Conservation (phyloP, 108 stramenopile species). For the Pseudonitzschia multiseries region DNA sequence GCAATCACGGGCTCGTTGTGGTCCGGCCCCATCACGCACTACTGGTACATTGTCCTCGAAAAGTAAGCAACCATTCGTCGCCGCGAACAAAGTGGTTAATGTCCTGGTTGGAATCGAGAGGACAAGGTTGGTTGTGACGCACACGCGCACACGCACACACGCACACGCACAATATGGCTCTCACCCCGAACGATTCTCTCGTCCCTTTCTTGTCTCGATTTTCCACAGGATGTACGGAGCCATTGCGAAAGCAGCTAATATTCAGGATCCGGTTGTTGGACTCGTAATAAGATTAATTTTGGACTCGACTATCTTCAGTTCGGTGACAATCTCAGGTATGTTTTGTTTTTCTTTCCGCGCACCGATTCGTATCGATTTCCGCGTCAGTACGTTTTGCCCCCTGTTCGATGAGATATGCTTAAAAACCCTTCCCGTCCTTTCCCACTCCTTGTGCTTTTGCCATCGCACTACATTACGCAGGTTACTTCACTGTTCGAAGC, state of each 20-base stretch:
- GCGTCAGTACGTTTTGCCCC: neutral
- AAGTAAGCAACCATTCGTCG: neutral
- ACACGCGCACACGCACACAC: too few species aligned
- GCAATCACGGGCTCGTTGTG: constrained; percentile 27
- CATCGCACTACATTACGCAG: neutral
- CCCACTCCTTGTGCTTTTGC: neutral
- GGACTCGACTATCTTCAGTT: constrained; percentile 26
- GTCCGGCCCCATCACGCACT: constrained; percentile 30
- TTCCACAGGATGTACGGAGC: constrained; percentile 14
- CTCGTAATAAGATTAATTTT: constrained; percentile 21
- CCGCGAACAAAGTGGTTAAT: neutral
- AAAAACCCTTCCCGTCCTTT: neutral
- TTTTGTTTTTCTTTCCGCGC: neutral
- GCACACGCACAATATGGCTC: too few species aligned
- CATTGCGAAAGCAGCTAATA: constrained; percentile 12
- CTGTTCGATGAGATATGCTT: neutral
- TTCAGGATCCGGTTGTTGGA: constrained; percentile 14
- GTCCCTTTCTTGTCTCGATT: neutral
- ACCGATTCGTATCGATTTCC: neutral
- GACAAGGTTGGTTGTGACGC: too few species aligned
- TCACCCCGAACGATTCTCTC: neutral
- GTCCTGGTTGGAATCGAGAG: too few species aligned
- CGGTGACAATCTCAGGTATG: constrained; percentile 17
- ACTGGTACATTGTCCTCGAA: constrained; percentile 25
- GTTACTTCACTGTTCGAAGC: constrained; percentile 21